Evolutionary conservation across 1,139 yeast genomes (phyloP).

Genomic region (Candida tetrigidarum): DNA sequence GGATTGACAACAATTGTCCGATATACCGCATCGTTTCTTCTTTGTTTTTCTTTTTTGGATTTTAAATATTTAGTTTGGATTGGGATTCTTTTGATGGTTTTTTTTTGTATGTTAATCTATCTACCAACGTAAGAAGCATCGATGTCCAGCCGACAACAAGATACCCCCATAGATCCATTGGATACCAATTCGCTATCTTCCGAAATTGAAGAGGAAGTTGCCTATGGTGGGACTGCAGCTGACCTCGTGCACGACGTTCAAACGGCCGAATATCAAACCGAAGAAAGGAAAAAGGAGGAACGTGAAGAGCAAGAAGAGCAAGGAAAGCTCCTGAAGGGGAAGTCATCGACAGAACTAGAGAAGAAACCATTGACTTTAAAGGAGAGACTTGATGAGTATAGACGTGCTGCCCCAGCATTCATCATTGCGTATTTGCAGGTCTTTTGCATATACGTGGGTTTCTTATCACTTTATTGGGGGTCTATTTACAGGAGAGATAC

Average conservation of each 20-base stretch:
- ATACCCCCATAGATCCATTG: not conserved
- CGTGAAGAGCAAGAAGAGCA: not conserved
- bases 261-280: not conserved
- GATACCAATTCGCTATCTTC: not conserved
- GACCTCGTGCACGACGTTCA: not conserved
- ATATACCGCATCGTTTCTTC: too few species aligned
- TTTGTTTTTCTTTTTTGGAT: too few species aligned
- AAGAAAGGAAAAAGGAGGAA: not conserved
- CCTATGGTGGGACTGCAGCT: not conserved
- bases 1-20: too few species aligned
- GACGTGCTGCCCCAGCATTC: slow-evolving; percentile 12
- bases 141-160: too few species aligned
- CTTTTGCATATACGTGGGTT: slow-evolving; percentile 26
- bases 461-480: slow-evolving; percentile 66
- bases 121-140: not conserved
- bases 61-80: too few species aligned
- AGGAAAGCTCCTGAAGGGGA: too few species aligned
- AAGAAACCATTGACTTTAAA: slow-evolving; percentile 7
- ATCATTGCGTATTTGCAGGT: slow-evolving; percentile 13
- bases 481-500: slow-evolving; percentile 46
- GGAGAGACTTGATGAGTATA: slow-evolving; percentile 13
- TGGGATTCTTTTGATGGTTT: too few species aligned
- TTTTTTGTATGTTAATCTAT: too few species aligned
- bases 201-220: not conserved
- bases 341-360: too few species aligned